Conservation (phyloP, 352 stramenopile genomes). For the Pythium scleroteichum region DNA sequence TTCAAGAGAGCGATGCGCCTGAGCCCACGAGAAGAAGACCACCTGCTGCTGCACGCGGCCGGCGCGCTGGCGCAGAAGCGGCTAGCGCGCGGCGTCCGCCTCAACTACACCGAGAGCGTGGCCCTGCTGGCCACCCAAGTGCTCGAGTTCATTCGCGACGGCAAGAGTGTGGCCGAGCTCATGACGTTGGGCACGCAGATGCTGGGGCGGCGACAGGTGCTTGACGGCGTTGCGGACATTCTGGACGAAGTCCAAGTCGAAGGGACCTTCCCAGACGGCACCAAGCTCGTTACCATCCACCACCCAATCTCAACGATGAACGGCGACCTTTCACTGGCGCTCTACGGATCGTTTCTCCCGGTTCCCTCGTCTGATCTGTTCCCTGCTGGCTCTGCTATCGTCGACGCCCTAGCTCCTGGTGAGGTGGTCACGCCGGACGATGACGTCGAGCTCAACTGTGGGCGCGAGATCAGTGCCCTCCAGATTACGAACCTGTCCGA, state of each 20-base stretch:
- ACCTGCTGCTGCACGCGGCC: slow-evolving; percentile 79
- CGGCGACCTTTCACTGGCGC: slow-evolving; percentile 89
- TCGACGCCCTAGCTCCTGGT: slow-evolving; percentile 36
- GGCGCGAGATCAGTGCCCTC: slow-evolving; percentile 70
- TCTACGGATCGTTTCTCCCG: slow-evolving; percentile 95
- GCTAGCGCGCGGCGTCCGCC: slow-evolving; percentile 87
- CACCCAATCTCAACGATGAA: slow-evolving; percentile 89
- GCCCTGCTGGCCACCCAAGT: slow-evolving; percentile 94
- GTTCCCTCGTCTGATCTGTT: slow-evolving; percentile 81
- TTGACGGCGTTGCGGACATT: slow-evolving; percentile 90
- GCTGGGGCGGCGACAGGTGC: slow-evolving; percentile 89
- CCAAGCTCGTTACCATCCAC: slow-evolving; percentile 97
- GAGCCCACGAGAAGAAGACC: slow-evolving; percentile 71
- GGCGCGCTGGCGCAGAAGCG: slow-evolving; percentile 94
- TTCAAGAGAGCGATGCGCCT: slow-evolving; percentile 39
- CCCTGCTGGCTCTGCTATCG: slow-evolving; percentile 15
- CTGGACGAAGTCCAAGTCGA: slow-evolving; percentile 96
- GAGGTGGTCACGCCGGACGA: slow-evolving; percentile 60
- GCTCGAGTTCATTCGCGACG: slow-evolving; percentile 95
- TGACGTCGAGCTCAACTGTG: slow-evolving; percentile 87
- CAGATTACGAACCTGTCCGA: slow-evolving; percentile 96
- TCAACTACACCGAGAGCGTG: slow-evolving; percentile 94
- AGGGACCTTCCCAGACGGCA: slow-evolving; percentile 97
- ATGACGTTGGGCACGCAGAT: slow-evolving; percentile 88
- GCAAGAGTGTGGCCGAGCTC: slow-evolving; percentile 81